These are phyloP conservation scores for Crithidia fasciculata DNA, from an alignment of 208 protist genomes.

Conservation along the genomic window DNA sequence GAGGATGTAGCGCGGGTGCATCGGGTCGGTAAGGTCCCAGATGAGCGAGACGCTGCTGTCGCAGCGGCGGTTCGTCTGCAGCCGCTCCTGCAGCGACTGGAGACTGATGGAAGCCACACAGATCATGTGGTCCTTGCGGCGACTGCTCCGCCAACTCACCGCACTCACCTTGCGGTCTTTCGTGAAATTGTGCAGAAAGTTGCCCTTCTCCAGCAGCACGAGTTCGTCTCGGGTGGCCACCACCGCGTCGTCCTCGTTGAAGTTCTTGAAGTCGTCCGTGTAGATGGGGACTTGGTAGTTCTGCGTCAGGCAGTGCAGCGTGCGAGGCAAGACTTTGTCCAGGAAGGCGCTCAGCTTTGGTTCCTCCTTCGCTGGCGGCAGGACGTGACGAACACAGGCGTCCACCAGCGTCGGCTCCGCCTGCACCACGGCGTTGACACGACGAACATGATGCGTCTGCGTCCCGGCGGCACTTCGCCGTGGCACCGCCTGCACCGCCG, in stretches of 20 bases:
- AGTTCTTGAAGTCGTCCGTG: slow-evolving; percentile 80
- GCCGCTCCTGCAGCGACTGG: slow-evolving; percentile 68
- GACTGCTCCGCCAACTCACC: slow-evolving; percentile 82
- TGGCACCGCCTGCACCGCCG: slow-evolving; percentile 80
- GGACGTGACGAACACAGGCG: slow-evolving; percentile 71
- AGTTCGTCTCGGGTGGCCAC: slow-evolving; percentile 82
- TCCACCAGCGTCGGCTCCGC: slow-evolving; percentile 84
- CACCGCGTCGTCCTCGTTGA: slow-evolving; percentile 90
- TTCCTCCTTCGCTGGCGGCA: slow-evolving; percentile 56
- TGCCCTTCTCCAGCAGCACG: slow-evolving; percentile 85
- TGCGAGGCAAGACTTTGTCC: slow-evolving; percentile 79
- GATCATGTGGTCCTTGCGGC: slow-evolving; percentile 70
- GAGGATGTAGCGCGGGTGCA: slow-evolving; percentile 89
- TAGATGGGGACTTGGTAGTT: slow-evolving; percentile 90
- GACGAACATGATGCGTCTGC: slow-evolving; percentile 83
- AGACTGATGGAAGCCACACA: slow-evolving; percentile 79
- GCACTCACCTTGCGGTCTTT: slow-evolving; percentile 81
- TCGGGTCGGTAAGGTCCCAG: slow-evolving; percentile 91
- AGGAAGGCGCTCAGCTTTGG: slow-evolving; percentile 76
- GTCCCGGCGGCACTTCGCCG: slow-evolving; percentile 26
- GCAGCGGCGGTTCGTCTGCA: slow-evolving; percentile 74
- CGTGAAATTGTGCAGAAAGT: slow-evolving; percentile 80
- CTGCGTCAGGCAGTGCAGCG: slow-evolving; percentile 81
- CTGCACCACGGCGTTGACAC: slow-evolving; percentile 82
- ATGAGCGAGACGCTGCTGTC: slow-evolving; percentile 82